A percentile compares a stretch with the other conserved stretches of the same genome.
These are phyloP conservation scores for Aspergillus egyptiacus DNA, from an alignment of 495 filamentous ascomycete species.

Conservation along the genomic window DNA sequence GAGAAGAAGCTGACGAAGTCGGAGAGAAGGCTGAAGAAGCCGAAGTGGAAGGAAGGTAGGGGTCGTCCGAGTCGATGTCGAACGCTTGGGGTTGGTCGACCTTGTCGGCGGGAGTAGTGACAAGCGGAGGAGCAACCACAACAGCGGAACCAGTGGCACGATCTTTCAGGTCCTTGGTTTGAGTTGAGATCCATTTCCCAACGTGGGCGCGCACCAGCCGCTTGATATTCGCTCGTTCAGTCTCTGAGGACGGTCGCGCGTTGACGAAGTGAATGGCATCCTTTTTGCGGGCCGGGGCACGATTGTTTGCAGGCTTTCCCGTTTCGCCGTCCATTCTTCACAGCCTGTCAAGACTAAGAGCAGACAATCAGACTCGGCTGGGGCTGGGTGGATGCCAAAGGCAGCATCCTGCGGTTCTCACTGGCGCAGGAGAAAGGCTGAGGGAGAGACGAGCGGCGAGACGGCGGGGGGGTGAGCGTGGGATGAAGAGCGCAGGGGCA, in stretches of 20 bases:
- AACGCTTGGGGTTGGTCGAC: neutral
- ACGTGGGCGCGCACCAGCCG: conserved; percentile 37
- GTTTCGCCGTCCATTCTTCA: neutral
- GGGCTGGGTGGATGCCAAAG: conserved; percentile 7
- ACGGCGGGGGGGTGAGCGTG: neutral
- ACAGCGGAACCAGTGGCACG: conserved; percentile 13
- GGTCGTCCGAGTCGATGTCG: conserved; percentile 5
- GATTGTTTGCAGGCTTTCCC: conserved; percentile 29
- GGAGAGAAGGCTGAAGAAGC: conserved; percentile 10
- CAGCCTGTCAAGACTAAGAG: conserved; percentile 11
- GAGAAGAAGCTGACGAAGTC: conserved; percentile 7
- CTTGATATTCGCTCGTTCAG: conserved; percentile 27
- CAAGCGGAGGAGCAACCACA: neutral
- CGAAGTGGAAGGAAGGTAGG: neutral
- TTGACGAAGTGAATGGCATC: conserved; percentile 38
- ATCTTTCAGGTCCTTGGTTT: conserved; percentile 37
- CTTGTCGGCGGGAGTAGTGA: neutral
- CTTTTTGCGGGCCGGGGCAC: conserved; percentile 16
- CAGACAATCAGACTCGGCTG: conserved; percentile 2
- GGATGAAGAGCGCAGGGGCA: neutral
- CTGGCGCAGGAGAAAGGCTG: neutral
- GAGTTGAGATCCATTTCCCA: conserved; percentile 38
- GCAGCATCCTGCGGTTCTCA: conserved; percentile 15
- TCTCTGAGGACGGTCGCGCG: conserved; percentile 33
- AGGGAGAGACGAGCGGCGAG: neutral